Percentiles rank a stretch among this genome's conserved stretches.
Conservation (phyloP, 2,329 filamentous ascomycete species). For the Chaetothyriales sp. region DNA sequence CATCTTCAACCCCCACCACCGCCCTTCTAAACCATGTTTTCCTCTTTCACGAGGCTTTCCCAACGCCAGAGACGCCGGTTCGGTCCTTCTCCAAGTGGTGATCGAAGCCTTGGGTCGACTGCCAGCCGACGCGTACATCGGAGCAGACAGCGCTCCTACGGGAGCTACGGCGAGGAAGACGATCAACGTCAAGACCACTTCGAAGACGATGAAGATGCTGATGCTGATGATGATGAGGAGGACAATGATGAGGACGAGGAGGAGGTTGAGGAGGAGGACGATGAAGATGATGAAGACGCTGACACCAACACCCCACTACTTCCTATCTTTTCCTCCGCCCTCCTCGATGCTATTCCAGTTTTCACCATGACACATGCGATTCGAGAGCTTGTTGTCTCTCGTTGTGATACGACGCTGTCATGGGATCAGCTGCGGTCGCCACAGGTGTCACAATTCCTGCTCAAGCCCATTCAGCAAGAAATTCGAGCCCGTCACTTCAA, state of each 20-base stretch:
- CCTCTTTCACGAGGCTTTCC: constrained; percentile 7
- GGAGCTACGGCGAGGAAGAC: constrained; percentile 1
- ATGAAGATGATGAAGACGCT: constrained; percentile 30
- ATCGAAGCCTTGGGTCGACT: background rate
- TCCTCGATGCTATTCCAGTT: constrained; percentile 71
- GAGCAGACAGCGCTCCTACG: background rate
- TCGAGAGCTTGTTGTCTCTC: constrained; percentile 64
- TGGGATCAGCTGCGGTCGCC: constrained; percentile 96
- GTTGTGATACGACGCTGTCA: constrained; percentile 79
- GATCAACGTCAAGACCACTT: constrained; percentile 6
- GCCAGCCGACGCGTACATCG: background rate
- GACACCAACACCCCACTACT: constrained; percentile 41
- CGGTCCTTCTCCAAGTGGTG: background rate
- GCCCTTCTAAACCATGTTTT: constrained; percentile 6
- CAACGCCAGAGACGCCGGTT: constrained; percentile 3
- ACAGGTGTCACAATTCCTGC: constrained; percentile 84
- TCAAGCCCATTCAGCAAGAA: constrained; percentile 89
- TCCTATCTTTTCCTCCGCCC: constrained; percentile 65
- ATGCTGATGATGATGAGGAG: constrained; percentile 25
- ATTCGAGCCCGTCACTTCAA: constrained; percentile 73
- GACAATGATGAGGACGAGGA: constrained; percentile 27
- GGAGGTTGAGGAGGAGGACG: constrained; percentile 21
- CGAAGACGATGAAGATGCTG: constrained; percentile 9
- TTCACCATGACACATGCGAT: constrained; percentile 86
- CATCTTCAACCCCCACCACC: background rate